These are phyloP conservation scores for Rhizomucor pusillus DNA, from an alignment of 371 early-diverging fungal genomes.

Conservation along the genomic window DNA sequence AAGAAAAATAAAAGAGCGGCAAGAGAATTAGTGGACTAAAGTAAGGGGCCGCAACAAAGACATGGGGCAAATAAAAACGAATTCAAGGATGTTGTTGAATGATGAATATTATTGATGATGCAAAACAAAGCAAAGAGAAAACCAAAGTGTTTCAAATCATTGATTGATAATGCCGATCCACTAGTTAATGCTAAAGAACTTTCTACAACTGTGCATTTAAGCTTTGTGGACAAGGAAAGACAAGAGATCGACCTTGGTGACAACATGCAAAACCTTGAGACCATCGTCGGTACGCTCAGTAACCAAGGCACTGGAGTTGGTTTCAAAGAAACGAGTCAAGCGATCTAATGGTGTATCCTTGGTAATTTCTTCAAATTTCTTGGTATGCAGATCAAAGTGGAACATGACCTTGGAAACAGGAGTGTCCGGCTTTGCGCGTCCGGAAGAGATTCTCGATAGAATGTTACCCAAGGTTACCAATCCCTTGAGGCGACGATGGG, in stretches of 20 bases:
- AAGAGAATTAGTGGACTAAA: no score
- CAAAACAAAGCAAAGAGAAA: no score
- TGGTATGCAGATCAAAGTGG: constrained; percentile 57
- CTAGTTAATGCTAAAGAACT: neutral
- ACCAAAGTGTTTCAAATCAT: neutral
- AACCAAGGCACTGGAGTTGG: constrained; percentile 83
- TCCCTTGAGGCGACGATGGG: constrained; percentile 67
- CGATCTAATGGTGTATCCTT: constrained; percentile 77
- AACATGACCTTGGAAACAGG: constrained; percentile 86
- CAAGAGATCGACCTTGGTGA: constrained; percentile 91
- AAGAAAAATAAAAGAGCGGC: no score
- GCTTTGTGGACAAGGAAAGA: constrained; percentile 66
- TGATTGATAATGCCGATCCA: neutral
- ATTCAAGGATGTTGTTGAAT: no score
- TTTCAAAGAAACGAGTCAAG: constrained; percentile 89
- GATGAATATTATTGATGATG: no score
- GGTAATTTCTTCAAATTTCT: constrained; percentile 83
- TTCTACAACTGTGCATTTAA: constrained; percentile 1
- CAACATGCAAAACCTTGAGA: constrained; percentile 75
- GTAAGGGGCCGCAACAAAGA: no score
- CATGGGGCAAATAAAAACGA: no score
- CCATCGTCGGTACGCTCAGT: constrained; percentile 61
- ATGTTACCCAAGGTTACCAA: constrained; percentile 87
- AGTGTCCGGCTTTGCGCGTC: constrained; percentile 63
- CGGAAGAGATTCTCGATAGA: constrained; percentile 77